Evolutionary conservation across 2,329 filamentous ascomycete species (phyloP), one percentile per base, ranked within the genome.

Genomic region (Colletotrichum chlorophyti): DNA sequence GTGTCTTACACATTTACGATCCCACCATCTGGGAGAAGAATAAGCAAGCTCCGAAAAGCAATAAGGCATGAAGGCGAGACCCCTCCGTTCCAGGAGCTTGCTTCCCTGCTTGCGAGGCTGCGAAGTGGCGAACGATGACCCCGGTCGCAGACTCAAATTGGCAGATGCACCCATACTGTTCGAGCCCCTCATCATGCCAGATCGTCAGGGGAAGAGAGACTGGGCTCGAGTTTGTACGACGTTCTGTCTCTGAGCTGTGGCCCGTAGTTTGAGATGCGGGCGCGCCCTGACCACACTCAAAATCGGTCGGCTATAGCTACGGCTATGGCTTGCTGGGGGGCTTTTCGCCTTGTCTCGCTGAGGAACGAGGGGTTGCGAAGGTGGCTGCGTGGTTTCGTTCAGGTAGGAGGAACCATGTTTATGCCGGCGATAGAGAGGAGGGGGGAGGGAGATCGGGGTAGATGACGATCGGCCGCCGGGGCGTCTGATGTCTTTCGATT

Each of bases 201-300:
- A 55, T 59, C 55, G 51, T 45, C 55, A 55, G 55, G 51, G 55
- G 43, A 40, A 21, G 38, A 15, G 19, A 6, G 31, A 21, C 19
- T 17, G 19, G 23, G 12, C 15, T 7, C 10, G 17, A 29, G 15
- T 23, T 21, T 38, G 46, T 49, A n/a, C 46, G 11, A 49, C 46
- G 23, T 50, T 15, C 26, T 32, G 17, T 14, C 38, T 41, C 9
- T 17, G 17, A 11, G 15, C 8, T 17, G 21, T 37, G 34, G 34
- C 15, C 15, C 34, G 5, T 24, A 31, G 32, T 29, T 21, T 23
- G 9, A 9, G 46, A 37, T n/a, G n/a, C 23, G 15, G 6, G 26
- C n/a, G 27, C 50, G 52, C 45, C 45, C 41, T 53, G 55, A 59
- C 43, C 38, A 59, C 55, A 59, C 38, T 38, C 51, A 59, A 59